A percentile compares a stretch with the other conserved stretches of the same genome.
phyloP scores from a whole-genome alignment of 1,139 yeast species.

The Trichomonascaceae sp. region DNA sequence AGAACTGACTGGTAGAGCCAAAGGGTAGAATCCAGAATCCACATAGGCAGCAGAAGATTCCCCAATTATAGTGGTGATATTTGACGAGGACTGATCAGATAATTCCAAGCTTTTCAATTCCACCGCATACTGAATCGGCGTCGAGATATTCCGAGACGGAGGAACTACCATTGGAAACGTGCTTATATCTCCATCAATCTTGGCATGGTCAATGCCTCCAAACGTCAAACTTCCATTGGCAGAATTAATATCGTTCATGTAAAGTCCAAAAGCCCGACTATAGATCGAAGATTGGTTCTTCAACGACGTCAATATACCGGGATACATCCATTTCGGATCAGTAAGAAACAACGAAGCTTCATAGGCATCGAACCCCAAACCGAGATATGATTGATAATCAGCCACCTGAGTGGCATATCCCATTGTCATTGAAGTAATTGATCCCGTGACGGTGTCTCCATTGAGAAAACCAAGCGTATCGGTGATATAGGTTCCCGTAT shows the following conservation, averaged over 20 bases:
- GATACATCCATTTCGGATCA: slow-evolving; percentile 23
- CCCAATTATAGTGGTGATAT: slow-evolving; percentile 5
- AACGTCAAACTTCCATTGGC: slow-evolving; percentile 46
- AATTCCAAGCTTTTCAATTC: slow-evolving; percentile 11
- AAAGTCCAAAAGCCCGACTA: slow-evolving; percentile 48
- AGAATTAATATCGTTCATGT: slow-evolving; percentile 41
- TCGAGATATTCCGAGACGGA: slow-evolving; percentile 8
- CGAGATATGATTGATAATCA: slow-evolving; percentile 13
- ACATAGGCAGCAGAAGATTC: slow-evolving; percentile 24
- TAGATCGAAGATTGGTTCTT: slow-evolving; percentile 44
- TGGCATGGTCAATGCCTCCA: slow-evolving; percentile 54
- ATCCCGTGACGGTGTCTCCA: slow-evolving; percentile 9
- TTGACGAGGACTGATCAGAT: not conserved
- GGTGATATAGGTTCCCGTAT: slow-evolving; percentile 44
- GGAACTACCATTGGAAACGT: slow-evolving; percentile 24
- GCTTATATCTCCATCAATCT: slow-evolving; percentile 40
- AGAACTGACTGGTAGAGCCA: slow-evolving; percentile 13
- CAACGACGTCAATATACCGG: slow-evolving; percentile 44
- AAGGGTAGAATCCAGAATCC: slow-evolving; percentile 36
- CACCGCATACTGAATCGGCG: slow-evolving; percentile 16
- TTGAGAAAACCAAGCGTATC: slow-evolving; percentile 33
- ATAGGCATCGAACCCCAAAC: slow-evolving; percentile 18
- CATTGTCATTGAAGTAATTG: slow-evolving; percentile 10
- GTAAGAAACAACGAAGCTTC: slow-evolving; percentile 14
- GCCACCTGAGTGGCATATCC: slow-evolving; percentile 13